A percentile compares a stretch with the other conserved stretches of the same genome.
phyloP scores from a whole-genome alignment of 148 eudicot species.

The Rhododendron molle region DNA sequence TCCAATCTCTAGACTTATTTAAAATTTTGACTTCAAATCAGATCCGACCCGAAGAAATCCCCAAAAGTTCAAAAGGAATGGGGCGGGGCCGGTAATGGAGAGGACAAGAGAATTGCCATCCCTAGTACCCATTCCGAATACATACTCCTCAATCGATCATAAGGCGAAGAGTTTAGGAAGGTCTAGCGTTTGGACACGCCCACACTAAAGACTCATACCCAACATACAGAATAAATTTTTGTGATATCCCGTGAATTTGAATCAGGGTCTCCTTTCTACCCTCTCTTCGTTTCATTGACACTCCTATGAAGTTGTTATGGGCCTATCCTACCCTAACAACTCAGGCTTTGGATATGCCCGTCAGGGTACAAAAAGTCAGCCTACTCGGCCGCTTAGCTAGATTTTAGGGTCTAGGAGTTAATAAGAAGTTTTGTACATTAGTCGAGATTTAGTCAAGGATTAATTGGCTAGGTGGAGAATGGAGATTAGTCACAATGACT shows the following conservation, averaged over 20 bases:
- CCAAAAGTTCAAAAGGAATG: neutral
- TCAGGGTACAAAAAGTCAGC: neutral
- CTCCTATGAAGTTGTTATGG: neutral
- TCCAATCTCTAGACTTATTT: neutral
- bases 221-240: neutral
- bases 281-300: neutral
- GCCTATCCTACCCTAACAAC: neutral
- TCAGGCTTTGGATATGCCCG: neutral
- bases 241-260: neutral
- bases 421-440: neutral
- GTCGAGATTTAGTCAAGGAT: neutral
- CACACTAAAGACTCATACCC: neutral
- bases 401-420: neutral
- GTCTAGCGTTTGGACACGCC: neutral
- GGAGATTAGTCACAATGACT: neutral
- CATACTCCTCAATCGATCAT: neutral
- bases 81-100: neutral
- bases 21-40: neutral
- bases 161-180: neutral
- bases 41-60: neutral
- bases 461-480: neutral
- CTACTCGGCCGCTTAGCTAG: neutral
- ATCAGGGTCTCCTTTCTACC: neutral
- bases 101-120: neutral
- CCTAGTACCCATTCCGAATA: neutral